Percentiles rank a stretch among this genome's conserved stretches.
phyloP scores from a whole-genome alignment of 148 eudicot species.

The Chenopodium album region DNA sequence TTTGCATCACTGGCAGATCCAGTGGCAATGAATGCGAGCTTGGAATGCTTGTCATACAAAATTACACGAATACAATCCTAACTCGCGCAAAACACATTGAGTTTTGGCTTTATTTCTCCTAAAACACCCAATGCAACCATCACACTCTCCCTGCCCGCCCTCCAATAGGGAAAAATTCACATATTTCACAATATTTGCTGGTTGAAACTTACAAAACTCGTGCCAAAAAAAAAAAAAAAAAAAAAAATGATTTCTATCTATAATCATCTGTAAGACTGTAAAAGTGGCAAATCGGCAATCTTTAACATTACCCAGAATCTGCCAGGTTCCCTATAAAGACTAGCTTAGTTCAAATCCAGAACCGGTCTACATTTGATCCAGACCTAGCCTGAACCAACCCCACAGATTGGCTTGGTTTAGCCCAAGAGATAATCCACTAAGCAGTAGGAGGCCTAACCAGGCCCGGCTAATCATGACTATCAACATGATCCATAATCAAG shows the following conservation, averaged over 20 bases:
- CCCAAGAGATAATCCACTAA: not conserved
- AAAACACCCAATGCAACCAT: not conserved
- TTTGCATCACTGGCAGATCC: no score
- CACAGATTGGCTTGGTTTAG: not conserved
- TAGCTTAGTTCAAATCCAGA: not conserved
- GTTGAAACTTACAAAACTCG: not conserved
- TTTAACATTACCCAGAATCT: not conserved
- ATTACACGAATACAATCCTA: not conserved
- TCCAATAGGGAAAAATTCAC: not conserved
- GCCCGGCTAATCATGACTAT: constrained; percentile 11
- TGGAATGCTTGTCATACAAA: not conserved
- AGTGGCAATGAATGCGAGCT: not conserved
- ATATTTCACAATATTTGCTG: constrained; percentile 4
- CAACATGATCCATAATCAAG: constrained; percentile 20
- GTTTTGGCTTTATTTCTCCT: not conserved
- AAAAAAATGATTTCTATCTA: not conserved
- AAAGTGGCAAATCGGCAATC: no score
- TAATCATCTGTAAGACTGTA: not conserved
- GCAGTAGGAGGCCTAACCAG: not conserved
- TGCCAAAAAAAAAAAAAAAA: no score
- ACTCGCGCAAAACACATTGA: not conserved
- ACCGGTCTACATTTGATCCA: not conserved
- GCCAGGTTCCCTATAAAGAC: not conserved
- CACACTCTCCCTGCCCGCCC: not conserved
- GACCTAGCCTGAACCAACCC: not conserved